Conservation (phyloP, 202 grass and related monocot species). For the Musa balbisiana region DNA sequence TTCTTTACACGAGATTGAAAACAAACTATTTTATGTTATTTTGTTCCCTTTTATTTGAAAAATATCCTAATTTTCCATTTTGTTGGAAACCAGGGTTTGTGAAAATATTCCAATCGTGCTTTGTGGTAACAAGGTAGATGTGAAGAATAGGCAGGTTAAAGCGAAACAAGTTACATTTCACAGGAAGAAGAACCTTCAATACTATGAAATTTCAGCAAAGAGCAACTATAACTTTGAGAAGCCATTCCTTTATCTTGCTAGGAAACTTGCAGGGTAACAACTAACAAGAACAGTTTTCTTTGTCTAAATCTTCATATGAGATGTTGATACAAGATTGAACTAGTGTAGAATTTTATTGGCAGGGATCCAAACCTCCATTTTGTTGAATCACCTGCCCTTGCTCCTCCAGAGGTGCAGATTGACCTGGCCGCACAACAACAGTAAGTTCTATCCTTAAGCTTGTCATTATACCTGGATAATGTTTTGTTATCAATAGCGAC, state of each 20-base stretch:
- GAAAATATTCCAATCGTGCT: neutral
- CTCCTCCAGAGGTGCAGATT: neutral
- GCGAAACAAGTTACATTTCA: neutral
- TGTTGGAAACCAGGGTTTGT: neutral
- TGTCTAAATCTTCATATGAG: neutral
- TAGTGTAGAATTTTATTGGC: neutral
- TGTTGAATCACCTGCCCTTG: neutral
- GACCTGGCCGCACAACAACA: neutral
- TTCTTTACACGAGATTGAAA: neutral
- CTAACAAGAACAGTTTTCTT: neutral
- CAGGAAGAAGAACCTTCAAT: neutral
- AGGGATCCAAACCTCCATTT: neutral
- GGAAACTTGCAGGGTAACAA: neutral
- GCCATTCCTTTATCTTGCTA: neutral
- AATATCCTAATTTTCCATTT: neutral
- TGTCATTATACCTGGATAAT: too few relatives aligned
- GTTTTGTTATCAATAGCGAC: too few relatives aligned
- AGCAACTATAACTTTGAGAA: too few relatives aligned
- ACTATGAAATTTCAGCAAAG: neutral
- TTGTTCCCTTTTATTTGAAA: neutral
- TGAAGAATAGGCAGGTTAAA: too few relatives aligned
- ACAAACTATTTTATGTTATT: neutral
- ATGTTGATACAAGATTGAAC: too few relatives aligned
- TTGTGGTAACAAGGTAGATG: too few relatives aligned
- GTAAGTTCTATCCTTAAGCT: neutral